A percentile compares a stretch with the other conserved stretches of the same genome.
Evolutionary conservation across 768 basidiomycete species (phyloP).

Genomic region (Kwoniella botswanensis): DNA sequence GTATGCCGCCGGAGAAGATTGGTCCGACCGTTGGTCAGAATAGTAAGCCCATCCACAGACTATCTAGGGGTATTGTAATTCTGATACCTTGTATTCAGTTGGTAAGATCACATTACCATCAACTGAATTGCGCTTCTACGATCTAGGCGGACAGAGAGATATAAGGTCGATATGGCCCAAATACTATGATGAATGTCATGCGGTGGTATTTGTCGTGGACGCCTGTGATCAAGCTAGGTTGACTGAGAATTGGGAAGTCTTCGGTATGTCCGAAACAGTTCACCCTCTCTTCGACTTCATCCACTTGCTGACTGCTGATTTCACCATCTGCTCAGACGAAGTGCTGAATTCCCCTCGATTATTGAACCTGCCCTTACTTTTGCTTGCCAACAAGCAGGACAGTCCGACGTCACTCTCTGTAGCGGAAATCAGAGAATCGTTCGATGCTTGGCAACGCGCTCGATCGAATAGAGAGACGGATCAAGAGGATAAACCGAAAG

Average conservation of each 20-base stretch:
- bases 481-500: constrained; percentile 63
- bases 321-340: constrained; percentile 64
- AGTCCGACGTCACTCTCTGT: constrained; percentile 77
- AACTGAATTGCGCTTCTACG: constrained; percentile 94
- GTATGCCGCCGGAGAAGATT: constrained; percentile 89
- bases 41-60: constrained; percentile 65
- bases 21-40: constrained; percentile 97
- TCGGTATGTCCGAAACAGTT: constrained; percentile 67
- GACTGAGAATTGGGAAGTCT: constrained; percentile 95
- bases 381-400: constrained; percentile 97
- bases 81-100: constrained; percentile 62
- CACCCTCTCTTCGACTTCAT: background rate
- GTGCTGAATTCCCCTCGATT: constrained; percentile 89
- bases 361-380: constrained; percentile 83
- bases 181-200: constrained; percentile 97
- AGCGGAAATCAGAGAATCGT: constrained; percentile 79
- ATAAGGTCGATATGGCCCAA: constrained; percentile 90
- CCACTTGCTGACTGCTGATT: background rate
- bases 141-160: constrained; percentile 91
- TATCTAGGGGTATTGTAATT: background rate
- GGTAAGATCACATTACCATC: constrained; percentile 93
- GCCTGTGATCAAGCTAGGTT: constrained; percentile 84
- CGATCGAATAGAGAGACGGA: constrained; percentile 43
- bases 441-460: constrained; percentile 59
- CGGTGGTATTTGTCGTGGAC: constrained; percentile 93